Evolutionary conservation across 495 filamentous ascomycete genomes (phyloP), one percentile per base, ranked within the genome.

Genomic region (Talaromyces proteolyticus): DNA sequence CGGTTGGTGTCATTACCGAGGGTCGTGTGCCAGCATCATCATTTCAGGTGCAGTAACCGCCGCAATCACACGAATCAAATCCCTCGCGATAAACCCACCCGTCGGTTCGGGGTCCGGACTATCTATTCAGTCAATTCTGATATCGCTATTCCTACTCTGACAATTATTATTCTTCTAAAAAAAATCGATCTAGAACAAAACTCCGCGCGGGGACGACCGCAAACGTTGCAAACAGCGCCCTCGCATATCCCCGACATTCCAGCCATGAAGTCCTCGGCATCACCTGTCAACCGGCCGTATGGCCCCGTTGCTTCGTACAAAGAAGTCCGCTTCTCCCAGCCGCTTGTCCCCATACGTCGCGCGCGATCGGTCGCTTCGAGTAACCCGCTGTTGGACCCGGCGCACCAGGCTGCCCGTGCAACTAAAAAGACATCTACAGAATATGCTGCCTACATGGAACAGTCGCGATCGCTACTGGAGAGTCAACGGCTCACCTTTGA

Each of bases 321-420:
- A 60, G 72, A 74, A 50, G 72, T 76, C 22, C 70, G 69, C 52
- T 73, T 73, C 52, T 76, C 73, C 22, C 72, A 71, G 6, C 67
- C 67, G 12, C 53, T 66, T 39, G 63, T 70, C 10, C 70, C 67
- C 4, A 42, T 67, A 8, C 68, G 69, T 43, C 70, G 70, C 36
- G 55, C 69, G 22, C 63, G 62, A 47, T 72, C 72, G 7, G 61
- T 74, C 16, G 64, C 70, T 2, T 61, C 58, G 45, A 57, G 53
- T 45, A 59, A 62, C 18, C 64, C 63, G 47, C 55, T 60, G n/a
- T 51, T 57, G 22, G 58, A 49, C 19, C 43, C 62, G 21, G 60
- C 41, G n/a, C 37, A 40, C 49, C 44, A 50, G 18, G 21, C 49
- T 20, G 52, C 42, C 34, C 26, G 41, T 45, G 23, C 44, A 49